Base-by-base conservation (phyloP, 2,329 filamentous ascomycete species). In the Fusarium sp. region DNA sequence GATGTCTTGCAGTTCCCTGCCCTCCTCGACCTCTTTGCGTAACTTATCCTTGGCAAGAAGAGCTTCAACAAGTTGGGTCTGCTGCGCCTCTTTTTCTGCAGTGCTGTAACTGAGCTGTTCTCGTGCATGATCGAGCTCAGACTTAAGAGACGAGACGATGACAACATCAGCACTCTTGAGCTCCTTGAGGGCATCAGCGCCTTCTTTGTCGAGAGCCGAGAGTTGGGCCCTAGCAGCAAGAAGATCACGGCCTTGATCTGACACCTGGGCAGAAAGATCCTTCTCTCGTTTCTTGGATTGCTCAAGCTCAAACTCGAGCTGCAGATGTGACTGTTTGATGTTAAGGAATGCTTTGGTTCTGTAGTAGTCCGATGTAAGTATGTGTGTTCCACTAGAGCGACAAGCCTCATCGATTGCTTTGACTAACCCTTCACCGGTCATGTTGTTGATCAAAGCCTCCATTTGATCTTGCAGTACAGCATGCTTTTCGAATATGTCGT, bases 1-100 rank as follows among this genome's bases (percentile, higher is more conserved):
- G 66, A 73, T 68, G 39, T 81, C 81, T 70, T 81, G 79, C 54
- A 82, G 64, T 65, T 83, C 81, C 55, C 76, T 81, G 55, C 77
- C 76, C 49, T 82, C 81, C 66, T 87, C 85, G 35, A 83, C 77
- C 59, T 86, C 82, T 75, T 86, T 85, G 55, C 85, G 83, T 54
- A 88, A 79, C 75, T 85, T 84, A 62, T 90, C 87, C 75, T 89
- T 89, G 65, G 84, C 83, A 45, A 90, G 80, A 19, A 90, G 80
- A 44, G 86, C 84, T 40, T 87, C 82, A 68, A 90, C 82, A 23
- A 90, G 82, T 73, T 90, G 87, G 46, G 83, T 82, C 77, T 88
- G 86, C 72, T 87, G 83, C 62, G 84, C 81, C 53, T 89, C 86
- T 49, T 82, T 80, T 74, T 89, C 86, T 55, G 82, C 79, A 62